Percentiles rank a stretch among this genome's conserved stretches.
phyloP scores from a whole-genome alignment of 306 rosid species.

The Cucurbita ficifolia region DNA sequence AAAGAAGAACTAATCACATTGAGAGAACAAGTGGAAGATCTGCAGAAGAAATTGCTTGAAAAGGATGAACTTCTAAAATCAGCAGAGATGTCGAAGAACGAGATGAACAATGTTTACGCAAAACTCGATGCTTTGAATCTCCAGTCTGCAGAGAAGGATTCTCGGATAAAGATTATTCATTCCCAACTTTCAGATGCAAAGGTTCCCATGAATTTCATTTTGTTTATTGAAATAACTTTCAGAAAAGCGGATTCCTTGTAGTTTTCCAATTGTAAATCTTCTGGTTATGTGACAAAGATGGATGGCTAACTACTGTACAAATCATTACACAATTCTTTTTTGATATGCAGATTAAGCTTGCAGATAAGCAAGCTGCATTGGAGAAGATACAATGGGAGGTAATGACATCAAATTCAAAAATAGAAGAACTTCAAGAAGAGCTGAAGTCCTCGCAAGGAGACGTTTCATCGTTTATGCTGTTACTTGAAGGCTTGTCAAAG shows the following conservation, averaged over 20 bases:
- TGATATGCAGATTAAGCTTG: constrained; percentile 59
- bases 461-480: constrained; percentile 30
- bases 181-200: constrained; percentile 68
- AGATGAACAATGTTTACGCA: constrained; percentile 31
- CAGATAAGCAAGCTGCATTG: constrained; percentile 91
- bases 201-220: constrained; percentile 22
- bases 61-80: constrained; percentile 67
- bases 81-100: constrained; percentile 48
- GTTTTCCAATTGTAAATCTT: not conserved
- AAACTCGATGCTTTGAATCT: constrained; percentile 48
- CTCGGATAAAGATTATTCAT: constrained; percentile 45
- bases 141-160: constrained; percentile 58
- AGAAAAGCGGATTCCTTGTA: not conserved
- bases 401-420: constrained; percentile 39
- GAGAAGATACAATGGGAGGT: constrained; percentile 88
- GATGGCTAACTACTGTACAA: not conserved
- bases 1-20: constrained; percentile 45
- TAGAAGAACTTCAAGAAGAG: constrained; percentile 36
- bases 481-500: constrained; percentile 55
- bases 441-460: constrained; percentile 27
- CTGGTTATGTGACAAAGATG: not conserved
- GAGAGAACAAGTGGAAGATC: constrained; percentile 64
- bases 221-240: not conserved
- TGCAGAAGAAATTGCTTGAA: constrained; percentile 51
- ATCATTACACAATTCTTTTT: not conserved